These are phyloP conservation scores for Marasmius sp. DNA, from an alignment of 1,284 basidiomycete genomes.

Conservation along the genomic window DNA sequence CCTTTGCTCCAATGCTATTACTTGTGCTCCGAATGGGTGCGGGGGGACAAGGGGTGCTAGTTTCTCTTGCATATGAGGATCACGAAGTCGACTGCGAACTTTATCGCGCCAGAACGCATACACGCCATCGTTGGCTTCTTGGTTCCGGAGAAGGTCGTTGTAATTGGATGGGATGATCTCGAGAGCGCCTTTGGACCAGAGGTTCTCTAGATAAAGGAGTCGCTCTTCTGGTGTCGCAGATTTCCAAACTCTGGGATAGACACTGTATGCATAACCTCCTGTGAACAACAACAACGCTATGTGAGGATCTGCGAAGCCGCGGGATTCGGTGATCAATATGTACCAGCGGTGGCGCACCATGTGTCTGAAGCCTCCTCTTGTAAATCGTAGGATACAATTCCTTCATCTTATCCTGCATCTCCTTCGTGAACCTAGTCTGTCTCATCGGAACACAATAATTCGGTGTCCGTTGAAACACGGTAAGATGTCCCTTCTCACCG, in stretches of 20 bases:
- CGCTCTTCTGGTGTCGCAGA: slow-evolving; percentile 20
- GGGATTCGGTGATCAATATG: background rate
- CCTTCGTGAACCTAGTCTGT: slow-evolving; percentile 14
- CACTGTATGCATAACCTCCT: slow-evolving; percentile 14
- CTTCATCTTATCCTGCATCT: slow-evolving; percentile 17
- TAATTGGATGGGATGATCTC: slow-evolving; percentile 14
- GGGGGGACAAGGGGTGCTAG: slow-evolving; percentile 13
- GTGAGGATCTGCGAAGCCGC: background rate
- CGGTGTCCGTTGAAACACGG: slow-evolving; percentile 27
- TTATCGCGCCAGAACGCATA: slow-evolving; percentile 27
- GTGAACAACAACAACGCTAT: background rate
- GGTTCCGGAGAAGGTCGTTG: slow-evolving; percentile 14
- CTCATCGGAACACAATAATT: slow-evolving; percentile 22
- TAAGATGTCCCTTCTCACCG: slow-evolving; percentile 18
- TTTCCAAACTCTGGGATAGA: slow-evolving; percentile 8
- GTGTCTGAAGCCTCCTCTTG: no score
- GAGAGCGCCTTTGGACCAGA: slow-evolving; percentile 21
- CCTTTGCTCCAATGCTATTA: slow-evolving; percentile 18
- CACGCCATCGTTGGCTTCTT: slow-evolving; percentile 18
- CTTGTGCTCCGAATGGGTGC: slow-evolving; percentile 21
- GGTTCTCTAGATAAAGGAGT: slow-evolving; percentile 17
- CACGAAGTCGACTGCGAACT: slow-evolving; percentile 16
- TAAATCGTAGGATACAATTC: slow-evolving; percentile 16
- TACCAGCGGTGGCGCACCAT: no score
- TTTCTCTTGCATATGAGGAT: slow-evolving; percentile 22